A percentile compares a stretch with the other conserved stretches of the same genome.
Evolutionary conservation across 2,329 filamentous ascomycete genomes (phyloP).

Genomic region (Fusarium sarcochroum): DNA sequence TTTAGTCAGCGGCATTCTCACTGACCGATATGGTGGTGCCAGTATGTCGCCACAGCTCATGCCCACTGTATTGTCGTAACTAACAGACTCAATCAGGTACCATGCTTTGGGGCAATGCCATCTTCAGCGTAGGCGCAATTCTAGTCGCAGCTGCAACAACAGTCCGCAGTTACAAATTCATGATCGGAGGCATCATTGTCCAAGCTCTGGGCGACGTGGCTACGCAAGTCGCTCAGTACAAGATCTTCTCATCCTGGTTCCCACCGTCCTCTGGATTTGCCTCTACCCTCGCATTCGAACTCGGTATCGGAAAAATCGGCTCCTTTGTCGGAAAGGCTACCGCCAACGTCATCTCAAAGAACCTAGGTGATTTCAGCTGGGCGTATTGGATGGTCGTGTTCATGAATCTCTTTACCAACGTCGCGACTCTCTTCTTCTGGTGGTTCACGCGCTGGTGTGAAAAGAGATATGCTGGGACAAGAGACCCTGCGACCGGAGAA

Average conservation of each 20-base stretch:
- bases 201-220: constrained; percentile 73
- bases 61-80: background rate
- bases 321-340: constrained; percentile 72
- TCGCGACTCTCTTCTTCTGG: constrained; percentile 66
- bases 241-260: constrained; percentile 76
- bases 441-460: constrained; percentile 68
- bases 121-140: constrained; percentile 71
- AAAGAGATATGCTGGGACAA: constrained; percentile 60
- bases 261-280: constrained; percentile 73
- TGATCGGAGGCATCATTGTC: constrained; percentile 70
- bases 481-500: constrained; percentile 71
- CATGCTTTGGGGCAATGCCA: constrained; percentile 72
- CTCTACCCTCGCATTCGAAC: constrained; percentile 71
- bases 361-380: constrained; percentile 72
- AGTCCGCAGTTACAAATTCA: constrained; percentile 69
- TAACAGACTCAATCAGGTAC: constrained; percentile 53
- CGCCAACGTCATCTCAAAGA: constrained; percentile 70
- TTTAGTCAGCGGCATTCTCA: constrained; percentile 67
- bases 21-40: constrained; percentile 71
- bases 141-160: constrained; percentile 70
- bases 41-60: constrained; percentile 49
- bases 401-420: constrained; percentile 75
- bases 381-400: constrained; percentile 73
- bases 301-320: constrained; percentile 73
- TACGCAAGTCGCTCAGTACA: constrained; percentile 75